phyloP scores from a whole-genome alignment of 441 rosid genomes.

The Geranium incanum region DNA sequence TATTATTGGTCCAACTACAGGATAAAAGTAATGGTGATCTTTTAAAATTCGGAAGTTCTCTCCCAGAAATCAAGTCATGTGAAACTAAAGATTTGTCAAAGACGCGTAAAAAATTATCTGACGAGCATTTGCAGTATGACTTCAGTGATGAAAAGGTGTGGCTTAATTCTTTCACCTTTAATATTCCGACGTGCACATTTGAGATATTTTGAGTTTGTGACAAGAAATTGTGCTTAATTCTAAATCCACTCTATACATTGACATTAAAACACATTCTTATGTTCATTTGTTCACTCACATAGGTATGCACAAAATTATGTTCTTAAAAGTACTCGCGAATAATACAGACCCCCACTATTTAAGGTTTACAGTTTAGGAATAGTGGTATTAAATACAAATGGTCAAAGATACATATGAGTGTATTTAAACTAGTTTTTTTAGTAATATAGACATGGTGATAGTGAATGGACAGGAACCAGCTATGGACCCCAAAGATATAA shows the following conservation, averaged over 20 bases:
- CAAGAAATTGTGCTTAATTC: neutral
- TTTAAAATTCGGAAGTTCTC: constrained; percentile 34
- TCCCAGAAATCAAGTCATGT: constrained; percentile 28
- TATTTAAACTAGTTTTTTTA: neutral
- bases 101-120: constrained; percentile 29
- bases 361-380: neutral
- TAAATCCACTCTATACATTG: neutral
- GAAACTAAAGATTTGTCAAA: constrained; percentile 24
- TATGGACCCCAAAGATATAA: neutral
- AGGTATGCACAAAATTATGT: neutral
- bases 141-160: constrained; percentile 80
- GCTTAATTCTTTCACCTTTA: constrained; percentile 6
- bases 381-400: neutral
- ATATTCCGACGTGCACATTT: constrained; percentile 2
- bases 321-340: neutral
- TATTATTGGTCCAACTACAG: constrained; percentile 45
- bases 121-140: constrained; percentile 44
- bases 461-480: neutral
- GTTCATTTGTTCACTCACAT: neutral
- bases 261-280: neutral
- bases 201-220: neutral
- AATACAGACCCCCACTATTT: neutral
- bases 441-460: neutral
- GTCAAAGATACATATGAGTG: neutral
- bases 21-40: constrained; percentile 47